Conservation (phyloP, 352 stramenopile genomes). For the Phytophthora pseudosyringae region DNA sequence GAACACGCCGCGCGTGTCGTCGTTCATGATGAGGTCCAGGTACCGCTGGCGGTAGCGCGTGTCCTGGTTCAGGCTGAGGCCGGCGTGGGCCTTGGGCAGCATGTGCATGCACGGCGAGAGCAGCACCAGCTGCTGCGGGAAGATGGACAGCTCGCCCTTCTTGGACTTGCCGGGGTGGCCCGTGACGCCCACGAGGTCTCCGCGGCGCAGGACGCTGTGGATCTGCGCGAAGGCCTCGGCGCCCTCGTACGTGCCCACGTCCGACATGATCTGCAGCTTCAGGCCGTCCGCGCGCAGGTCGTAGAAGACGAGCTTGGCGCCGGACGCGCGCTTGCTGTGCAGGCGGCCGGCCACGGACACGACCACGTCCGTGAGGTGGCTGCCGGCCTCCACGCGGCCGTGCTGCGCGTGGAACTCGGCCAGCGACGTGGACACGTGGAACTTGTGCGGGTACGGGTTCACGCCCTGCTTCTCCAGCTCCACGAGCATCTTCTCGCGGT, state of each 20-base stretch:
- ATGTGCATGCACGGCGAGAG: constrained; percentile 89
- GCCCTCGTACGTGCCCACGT: constrained; percentile 68
- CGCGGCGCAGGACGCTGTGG: constrained; percentile 91
- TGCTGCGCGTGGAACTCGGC: constrained; percentile 95
- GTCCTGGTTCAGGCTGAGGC: constrained; percentile 74
- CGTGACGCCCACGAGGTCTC: constrained; percentile 96
- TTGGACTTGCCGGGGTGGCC: constrained; percentile 97
- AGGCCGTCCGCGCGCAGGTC: constrained; percentile 94
- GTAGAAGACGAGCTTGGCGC: constrained; percentile 98
- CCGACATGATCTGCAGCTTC: constrained; percentile 98
- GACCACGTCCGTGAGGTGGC: constrained; percentile 73
- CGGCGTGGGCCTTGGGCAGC: constrained; percentile 79
- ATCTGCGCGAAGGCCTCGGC: constrained; percentile 77
- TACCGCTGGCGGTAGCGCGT: constrained; percentile 94
- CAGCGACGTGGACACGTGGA: constrained; percentile 93
- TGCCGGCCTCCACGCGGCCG: constrained; percentile 77
- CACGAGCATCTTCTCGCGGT: constrained; percentile 91
- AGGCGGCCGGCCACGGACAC: constrained; percentile 96
- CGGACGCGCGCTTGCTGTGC: constrained; percentile 95
- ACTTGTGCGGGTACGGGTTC: constrained; percentile 99
- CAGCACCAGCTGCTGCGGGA: constrained; percentile 85
- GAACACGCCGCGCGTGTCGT: constrained; percentile 93
- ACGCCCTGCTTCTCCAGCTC: constrained; percentile 92
- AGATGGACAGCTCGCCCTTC: constrained; percentile 98
- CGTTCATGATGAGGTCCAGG: constrained; percentile 97